phyloP scores from a whole-genome alignment of 2,329 filamentous ascomycete genomes.

The Colletotrichum liaoningense region DNA sequence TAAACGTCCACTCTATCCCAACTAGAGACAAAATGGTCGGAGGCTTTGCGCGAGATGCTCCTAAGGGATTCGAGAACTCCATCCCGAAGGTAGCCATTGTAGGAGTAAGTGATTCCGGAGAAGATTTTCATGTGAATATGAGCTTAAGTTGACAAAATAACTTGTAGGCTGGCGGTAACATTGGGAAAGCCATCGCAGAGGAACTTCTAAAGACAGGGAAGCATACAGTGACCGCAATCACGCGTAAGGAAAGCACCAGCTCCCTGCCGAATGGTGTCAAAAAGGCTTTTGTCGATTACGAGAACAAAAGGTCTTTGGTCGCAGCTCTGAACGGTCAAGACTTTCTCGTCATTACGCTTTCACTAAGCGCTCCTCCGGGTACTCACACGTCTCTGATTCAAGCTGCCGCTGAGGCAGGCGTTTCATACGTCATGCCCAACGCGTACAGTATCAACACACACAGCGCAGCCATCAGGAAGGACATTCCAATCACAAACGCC shows the following conservation, averaged over 20 bases:
- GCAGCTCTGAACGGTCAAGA: constrained; percentile 63
- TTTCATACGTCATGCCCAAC: constrained; percentile 65
- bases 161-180: constrained; percentile 49
- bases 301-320: constrained; percentile 54
- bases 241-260: constrained; percentile 54
- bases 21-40: background rate
- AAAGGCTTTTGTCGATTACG: constrained; percentile 55
- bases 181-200: constrained; percentile 52
- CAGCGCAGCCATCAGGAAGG: constrained; percentile 34
- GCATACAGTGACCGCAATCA: constrained; percentile 64
- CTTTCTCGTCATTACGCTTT: constrained; percentile 62
- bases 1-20: too few relatives aligned
- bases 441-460: constrained; percentile 44
- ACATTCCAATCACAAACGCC: constrained; percentile 46
- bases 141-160: constrained; percentile 21
- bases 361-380: constrained; percentile 48
- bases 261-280: constrained; percentile 56
- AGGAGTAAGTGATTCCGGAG: constrained; percentile 51
- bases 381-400: constrained; percentile 57
- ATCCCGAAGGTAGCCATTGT: constrained; percentile 58
- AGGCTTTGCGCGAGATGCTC: background rate
- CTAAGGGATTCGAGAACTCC: constrained; percentile 42
- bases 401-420: constrained; percentile 61
- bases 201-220: constrained; percentile 60
- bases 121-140: too few relatives aligned